Percentiles rank a stretch among this genome's conserved stretches.
These are phyloP conservation scores for Chaetomiaceae sp. DNA, from an alignment of 2,329 filamentous ascomycete genomes.

Conservation along the genomic window DNA sequence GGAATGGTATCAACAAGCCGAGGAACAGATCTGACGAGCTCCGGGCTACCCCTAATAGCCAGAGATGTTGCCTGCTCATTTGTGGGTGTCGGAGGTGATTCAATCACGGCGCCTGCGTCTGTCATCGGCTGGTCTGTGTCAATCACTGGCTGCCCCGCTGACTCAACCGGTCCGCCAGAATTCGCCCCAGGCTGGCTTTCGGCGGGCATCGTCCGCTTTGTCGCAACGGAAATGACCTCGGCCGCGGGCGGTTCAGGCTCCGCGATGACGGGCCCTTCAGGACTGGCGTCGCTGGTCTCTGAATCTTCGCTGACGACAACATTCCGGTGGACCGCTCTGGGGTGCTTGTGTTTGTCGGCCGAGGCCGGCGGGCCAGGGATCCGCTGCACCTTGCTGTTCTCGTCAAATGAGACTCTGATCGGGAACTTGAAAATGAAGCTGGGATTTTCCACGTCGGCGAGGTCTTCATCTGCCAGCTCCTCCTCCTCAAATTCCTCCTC, in stretches of 20 bases:
- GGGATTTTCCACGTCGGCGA: slow-evolving; percentile 37
- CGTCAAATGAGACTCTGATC: slow-evolving; percentile 41
- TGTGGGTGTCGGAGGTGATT: slow-evolving; percentile 28
- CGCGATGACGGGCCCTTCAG: slow-evolving; percentile 31
- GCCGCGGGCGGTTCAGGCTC: slow-evolving; percentile 23
- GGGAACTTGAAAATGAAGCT: slow-evolving; percentile 74
- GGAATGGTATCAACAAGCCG: slow-evolving; percentile 31
- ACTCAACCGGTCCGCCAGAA: background rate
- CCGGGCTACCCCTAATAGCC: slow-evolving; percentile 59
- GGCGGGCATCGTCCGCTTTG: slow-evolving; percentile 8
- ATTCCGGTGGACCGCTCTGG: slow-evolving; percentile 23
- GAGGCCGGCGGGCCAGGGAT: slow-evolving; percentile 26
- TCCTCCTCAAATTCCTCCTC: slow-evolving; percentile 48
- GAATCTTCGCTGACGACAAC: slow-evolving; percentile 27
- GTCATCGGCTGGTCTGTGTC: slow-evolving; percentile 8
- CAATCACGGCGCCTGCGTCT: slow-evolving; percentile 17
- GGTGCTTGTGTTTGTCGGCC: slow-evolving; percentile 18
- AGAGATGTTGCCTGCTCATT: slow-evolving; percentile 40
- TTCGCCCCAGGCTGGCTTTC: background rate
- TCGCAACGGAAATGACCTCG: slow-evolving; percentile 26
- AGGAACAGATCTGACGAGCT: slow-evolving; percentile 44
- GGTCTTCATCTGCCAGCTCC: slow-evolving; percentile 50
- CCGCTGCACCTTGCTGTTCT: slow-evolving; percentile 33
- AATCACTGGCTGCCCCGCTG: background rate
- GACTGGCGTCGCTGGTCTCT: slow-evolving; percentile 18